These are phyloP conservation scores for Podaxis rugospora DNA, from an alignment of 768 basidiomycete species.

Conservation along the genomic window DNA sequence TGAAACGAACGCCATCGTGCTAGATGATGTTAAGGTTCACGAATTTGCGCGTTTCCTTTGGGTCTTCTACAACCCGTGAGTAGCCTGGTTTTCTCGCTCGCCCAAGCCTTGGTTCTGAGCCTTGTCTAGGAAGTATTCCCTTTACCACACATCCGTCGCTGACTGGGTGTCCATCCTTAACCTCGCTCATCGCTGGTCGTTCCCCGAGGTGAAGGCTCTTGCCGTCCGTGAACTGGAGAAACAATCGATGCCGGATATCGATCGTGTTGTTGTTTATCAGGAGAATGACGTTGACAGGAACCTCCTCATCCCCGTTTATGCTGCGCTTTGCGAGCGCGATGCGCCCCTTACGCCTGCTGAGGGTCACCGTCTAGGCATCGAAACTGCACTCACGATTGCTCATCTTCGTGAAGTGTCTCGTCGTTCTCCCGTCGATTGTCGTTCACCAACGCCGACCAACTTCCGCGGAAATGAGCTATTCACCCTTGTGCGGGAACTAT, in stretches of 20 bases:
- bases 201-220: slow-evolving; percentile 45
- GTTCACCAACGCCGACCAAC: slow-evolving; percentile 31
- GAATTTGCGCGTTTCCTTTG: slow-evolving; percentile 47
- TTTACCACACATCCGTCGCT: slow-evolving; percentile 43
- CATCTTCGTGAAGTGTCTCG: slow-evolving; percentile 47
- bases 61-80: slow-evolving; percentile 56
- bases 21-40: slow-evolving; percentile 28
- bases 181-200: slow-evolving; percentile 53
- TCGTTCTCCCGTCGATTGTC: slow-evolving; percentile 26
- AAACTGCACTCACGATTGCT: slow-evolving; percentile 49
- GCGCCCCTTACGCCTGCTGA: slow-evolving; percentile 51
- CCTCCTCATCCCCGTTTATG: slow-evolving; percentile 49
- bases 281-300: slow-evolving; percentile 41
- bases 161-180: slow-evolving; percentile 54
- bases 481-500: slow-evolving; percentile 30
- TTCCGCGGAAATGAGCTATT: slow-evolving; percentile 27
- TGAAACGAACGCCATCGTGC: slow-evolving; percentile 37
- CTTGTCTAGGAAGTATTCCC: slow-evolving; percentile 44
- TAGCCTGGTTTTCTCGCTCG: not conserved
- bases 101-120: not conserved
- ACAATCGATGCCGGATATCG: slow-evolving; percentile 37
- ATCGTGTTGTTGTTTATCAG: slow-evolving; percentile 57
- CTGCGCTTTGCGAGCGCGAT: slow-evolving; percentile 44
- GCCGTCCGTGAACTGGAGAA: slow-evolving; percentile 54
- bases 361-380: slow-evolving; percentile 50